These are phyloP conservation scores for Astragalus membranaceus DNA, from an alignment of 306 rosid species.

Conservation along the genomic window DNA sequence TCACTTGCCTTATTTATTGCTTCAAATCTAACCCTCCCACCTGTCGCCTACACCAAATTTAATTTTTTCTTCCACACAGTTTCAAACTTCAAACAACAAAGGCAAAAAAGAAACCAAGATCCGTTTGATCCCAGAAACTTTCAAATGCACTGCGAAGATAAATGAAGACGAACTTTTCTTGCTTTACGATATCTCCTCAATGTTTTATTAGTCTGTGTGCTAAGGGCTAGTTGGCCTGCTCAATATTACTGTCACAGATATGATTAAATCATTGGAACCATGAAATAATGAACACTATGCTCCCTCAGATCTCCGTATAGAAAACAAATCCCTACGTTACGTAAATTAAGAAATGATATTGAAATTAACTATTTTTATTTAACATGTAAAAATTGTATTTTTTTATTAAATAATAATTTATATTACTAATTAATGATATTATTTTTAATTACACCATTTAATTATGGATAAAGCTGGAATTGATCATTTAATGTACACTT, in stretches of 20 bases:
- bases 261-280: constrained; percentile 67
- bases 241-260: constrained; percentile 40
- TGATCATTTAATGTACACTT: too few relatives aligned
- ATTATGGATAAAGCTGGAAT: too few relatives aligned
- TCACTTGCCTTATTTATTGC: constrained; percentile 40
- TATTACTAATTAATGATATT: too few relatives aligned
- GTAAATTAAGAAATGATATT: too few relatives aligned
- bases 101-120: background rate
- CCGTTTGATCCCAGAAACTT: constrained; percentile 17
- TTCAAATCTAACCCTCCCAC: constrained; percentile 42
- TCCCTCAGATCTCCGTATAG: too few relatives aligned
- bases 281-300: constrained; percentile 2
- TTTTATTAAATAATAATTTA: too few relatives aligned
- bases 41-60: constrained; percentile 30
- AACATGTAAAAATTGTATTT: too few relatives aligned
- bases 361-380: too few relatives aligned
- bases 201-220: constrained; percentile 24
- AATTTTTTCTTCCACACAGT: constrained; percentile 27
- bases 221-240: constrained; percentile 41
- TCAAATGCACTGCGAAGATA: constrained; percentile 1
- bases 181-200: constrained; percentile 2
- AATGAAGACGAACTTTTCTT: constrained; percentile 5
- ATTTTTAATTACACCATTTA: too few relatives aligned
- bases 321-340: too few relatives aligned
- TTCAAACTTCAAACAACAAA: constrained; percentile 19